These are phyloP conservation scores for Sherardia arvensis DNA, from an alignment of 257 asterid species.

Conservation along the genomic window DNA sequence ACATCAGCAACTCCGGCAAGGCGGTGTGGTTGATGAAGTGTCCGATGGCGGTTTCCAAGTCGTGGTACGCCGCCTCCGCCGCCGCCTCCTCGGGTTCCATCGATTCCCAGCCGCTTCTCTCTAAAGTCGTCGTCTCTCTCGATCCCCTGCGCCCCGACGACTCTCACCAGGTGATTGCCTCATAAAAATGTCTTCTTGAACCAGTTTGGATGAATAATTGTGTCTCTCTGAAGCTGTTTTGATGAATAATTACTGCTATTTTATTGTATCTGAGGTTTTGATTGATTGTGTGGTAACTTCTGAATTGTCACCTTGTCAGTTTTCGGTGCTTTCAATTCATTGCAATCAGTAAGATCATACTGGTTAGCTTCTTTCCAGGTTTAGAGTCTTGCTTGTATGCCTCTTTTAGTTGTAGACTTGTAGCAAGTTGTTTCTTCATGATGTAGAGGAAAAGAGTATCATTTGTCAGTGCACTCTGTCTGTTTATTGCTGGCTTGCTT, in stretches of 20 bases:
- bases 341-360: not conserved
- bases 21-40: constrained; percentile 91
- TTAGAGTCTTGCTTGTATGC: too few species aligned
- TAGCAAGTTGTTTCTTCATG: not conserved
- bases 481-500: not conserved
- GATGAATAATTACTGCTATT: not conserved
- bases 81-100: constrained; percentile 22
- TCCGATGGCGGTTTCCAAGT: constrained; percentile 71
- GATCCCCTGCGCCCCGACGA: constrained; percentile 65
- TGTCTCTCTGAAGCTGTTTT: too few species aligned
- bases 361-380: not conserved
- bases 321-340: not conserved
- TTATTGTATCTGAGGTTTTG: not conserved
- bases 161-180: constrained; percentile 37
- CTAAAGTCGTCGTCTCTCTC: constrained; percentile 75
- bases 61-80: constrained; percentile 67
- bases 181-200: not conserved
- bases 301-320: not conserved
- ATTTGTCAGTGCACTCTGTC: not conserved
- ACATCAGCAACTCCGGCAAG: constrained; percentile 50
- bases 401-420: not conserved
- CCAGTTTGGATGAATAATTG: not conserved
- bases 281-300: not conserved
- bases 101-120: constrained; percentile 42
- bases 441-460: not conserved